Conservation (phyloP, 495 filamentous ascomycete genomes). For the Penicillium verhagenii region DNA sequence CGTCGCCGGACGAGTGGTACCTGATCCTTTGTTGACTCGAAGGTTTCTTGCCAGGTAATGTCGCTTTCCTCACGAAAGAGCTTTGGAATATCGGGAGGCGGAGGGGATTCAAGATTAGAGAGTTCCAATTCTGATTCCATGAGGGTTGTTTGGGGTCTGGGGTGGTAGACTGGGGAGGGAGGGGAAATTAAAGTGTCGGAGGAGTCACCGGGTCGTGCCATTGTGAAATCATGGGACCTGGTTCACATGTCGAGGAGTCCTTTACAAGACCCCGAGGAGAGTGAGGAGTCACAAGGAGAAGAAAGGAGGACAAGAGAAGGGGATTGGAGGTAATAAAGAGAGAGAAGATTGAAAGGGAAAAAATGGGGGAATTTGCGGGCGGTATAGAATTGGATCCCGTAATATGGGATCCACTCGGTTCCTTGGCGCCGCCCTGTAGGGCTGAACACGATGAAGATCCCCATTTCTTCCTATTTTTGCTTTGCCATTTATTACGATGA, state of each 20-base stretch:
- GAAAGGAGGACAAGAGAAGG: not conserved
- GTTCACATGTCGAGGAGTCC: conserved; percentile 10
- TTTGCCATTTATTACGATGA: not conserved
- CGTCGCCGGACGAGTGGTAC: conserved; percentile 24
- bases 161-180: not conserved
- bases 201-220: conserved; percentile 12
- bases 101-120: conserved; percentile 3
- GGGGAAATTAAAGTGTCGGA: conserved; percentile 20
- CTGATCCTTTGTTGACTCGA: conserved; percentile 12
- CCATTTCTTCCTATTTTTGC: no score
- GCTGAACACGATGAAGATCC: conserved; percentile 17
- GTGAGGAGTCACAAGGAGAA: not conserved
- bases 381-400: not conserved
- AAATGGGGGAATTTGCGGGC: not conserved
- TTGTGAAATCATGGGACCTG: conserved; percentile 8
- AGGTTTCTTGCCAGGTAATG: conserved; percentile 19
- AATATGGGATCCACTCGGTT: not conserved
- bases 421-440: conserved; percentile 24
- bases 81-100: conserved; percentile 14
- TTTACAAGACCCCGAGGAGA: not conserved
- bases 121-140: conserved; percentile 11
- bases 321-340: not conserved
- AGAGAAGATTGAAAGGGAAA: conserved; percentile 6
- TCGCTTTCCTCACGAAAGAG: conserved; percentile 24
- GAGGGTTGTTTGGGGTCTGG: not conserved